Conservation (phyloP, 2,329 filamentous ascomycete genomes). For the Xylaria sp. region DNA sequence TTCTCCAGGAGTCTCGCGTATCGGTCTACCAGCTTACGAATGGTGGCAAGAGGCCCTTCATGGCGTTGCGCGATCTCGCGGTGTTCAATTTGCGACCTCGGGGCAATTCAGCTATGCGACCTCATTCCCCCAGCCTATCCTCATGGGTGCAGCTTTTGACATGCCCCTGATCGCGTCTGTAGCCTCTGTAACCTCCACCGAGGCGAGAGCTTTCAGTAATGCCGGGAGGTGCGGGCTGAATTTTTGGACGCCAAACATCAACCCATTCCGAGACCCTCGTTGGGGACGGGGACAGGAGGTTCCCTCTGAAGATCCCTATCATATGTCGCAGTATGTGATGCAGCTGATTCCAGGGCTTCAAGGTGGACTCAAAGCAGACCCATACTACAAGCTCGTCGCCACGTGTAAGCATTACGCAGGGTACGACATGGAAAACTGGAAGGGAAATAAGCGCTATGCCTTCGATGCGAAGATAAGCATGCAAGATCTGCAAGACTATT, state of each 20-base stretch:
- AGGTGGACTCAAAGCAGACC: constrained; percentile 44
- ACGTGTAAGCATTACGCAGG: constrained; percentile 70
- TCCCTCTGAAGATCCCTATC: constrained; percentile 66
- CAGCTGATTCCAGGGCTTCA: constrained; percentile 66
- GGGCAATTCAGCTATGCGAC: constrained; percentile 69
- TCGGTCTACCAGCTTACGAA: constrained; percentile 66
- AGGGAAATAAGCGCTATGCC: constrained; percentile 57
- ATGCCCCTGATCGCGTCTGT: constrained; percentile 69
- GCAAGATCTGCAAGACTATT: constrained; percentile 75
- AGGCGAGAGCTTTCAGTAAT: constrained; percentile 74
- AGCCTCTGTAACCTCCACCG: constrained; percentile 65
- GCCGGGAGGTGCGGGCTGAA: constrained; percentile 64
- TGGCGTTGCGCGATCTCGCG: constrained; percentile 63
- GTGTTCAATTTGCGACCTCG: constrained; percentile 63
- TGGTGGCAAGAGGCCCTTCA: constrained; percentile 70
- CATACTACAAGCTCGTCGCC: constrained; percentile 57
- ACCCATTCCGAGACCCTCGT: constrained; percentile 70
- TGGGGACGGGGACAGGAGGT: constrained; percentile 72
- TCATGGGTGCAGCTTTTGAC: constrained; percentile 71
- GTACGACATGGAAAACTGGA: constrained; percentile 65
- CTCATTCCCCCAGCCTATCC: constrained; percentile 72
- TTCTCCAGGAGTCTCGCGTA: constrained; percentile 59
- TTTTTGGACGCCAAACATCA: constrained; percentile 76
- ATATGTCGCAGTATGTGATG: constrained; percentile 62
- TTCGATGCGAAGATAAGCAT: constrained; percentile 67